These are phyloP conservation scores for Ramaria rubella DNA, from an alignment of 768 basidiomycete genomes.

Conservation along the genomic window DNA sequence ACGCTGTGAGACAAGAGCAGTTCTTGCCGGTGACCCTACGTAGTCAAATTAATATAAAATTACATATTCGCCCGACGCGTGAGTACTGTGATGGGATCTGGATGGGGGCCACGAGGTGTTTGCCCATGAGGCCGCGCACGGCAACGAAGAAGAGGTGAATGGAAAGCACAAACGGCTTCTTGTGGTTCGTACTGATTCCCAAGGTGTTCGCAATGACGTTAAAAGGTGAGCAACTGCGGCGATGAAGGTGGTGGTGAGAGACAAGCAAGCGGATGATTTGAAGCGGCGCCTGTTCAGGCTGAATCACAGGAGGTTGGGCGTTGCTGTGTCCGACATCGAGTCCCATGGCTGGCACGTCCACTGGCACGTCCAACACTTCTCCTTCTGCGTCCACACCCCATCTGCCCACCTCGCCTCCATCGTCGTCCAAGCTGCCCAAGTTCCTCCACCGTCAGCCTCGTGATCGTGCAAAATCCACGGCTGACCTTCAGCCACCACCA, in stretches of 20 bases:
- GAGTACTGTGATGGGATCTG: too few species aligned
- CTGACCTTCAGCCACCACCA: constrained; percentile 26
- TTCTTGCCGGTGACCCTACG: not conserved
- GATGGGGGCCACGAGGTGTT: too few species aligned
- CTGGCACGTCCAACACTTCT: not conserved
- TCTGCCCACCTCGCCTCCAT: constrained; percentile 19
- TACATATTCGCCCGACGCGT: too few species aligned
- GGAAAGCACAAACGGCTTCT: not conserved
- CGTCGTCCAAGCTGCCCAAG: constrained; percentile 53
- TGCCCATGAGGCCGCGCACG: too few species aligned
- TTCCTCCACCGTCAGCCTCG: constrained; percentile 60
- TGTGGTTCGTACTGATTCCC: not conserved
- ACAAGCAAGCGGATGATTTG: not conserved
- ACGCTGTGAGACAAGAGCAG: not conserved
- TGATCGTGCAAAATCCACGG: constrained; percentile 52
- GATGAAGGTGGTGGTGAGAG: not conserved
- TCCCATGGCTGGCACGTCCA: not conserved
- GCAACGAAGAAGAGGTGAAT: too few species aligned
- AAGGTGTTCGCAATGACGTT: not conserved
- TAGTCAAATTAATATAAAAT: too few species aligned
- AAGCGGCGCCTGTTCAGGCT: not conserved
- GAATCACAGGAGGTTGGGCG: not conserved
- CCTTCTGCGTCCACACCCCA: constrained; percentile 1
- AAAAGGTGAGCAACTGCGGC: not conserved
- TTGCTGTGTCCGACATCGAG: not conserved